phyloP scores from a whole-genome alignment of 768 basidiomycete genomes.

The Collybiopsis confluens region DNA sequence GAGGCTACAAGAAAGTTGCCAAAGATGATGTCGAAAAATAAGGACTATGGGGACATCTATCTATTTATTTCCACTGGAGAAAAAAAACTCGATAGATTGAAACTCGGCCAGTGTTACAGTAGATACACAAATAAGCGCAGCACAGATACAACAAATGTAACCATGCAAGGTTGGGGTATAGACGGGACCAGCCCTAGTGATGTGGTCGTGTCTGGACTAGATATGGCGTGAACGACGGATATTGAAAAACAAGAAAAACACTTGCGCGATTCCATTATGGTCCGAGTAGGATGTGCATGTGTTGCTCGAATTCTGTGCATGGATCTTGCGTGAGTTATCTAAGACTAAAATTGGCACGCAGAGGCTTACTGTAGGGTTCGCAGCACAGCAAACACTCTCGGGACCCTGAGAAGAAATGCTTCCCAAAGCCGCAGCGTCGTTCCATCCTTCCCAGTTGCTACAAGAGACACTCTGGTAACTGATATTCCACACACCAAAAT shows the following conservation, averaged over 20 bases:
- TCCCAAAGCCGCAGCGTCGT: conserved; percentile 58
- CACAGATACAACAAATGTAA: conserved; percentile 4
- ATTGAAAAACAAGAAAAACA: conserved; percentile 13
- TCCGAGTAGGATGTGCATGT: conserved; percentile 74
- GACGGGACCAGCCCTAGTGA: conserved; percentile 13
- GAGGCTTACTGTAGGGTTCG: conserved; percentile 47
- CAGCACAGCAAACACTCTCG: conserved; percentile 67
- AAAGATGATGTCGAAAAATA: conserved; percentile 49
- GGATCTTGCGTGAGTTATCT: background rate
- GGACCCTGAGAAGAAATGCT: conserved; percentile 54
- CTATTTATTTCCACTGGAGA: too few relatives aligned
- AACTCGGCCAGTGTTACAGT: background rate
- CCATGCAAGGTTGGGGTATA: conserved; percentile 12
- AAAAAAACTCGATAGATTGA: background rate
- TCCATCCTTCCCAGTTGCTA: conserved; percentile 59
- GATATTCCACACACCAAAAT: conserved; percentile 87
- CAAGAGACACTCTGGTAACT: conserved; percentile 67
- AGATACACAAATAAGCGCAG: conserved; percentile 1
- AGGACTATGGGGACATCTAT: too few relatives aligned
- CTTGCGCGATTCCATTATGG: conserved; percentile 59
- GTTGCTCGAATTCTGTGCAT: conserved; percentile 30
- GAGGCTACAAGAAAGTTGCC: conserved; percentile 42
- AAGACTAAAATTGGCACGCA: background rate
- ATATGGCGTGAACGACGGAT: background rate
- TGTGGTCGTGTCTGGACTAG: conserved; percentile 37